A percentile compares a stretch with the other conserved stretches of the same genome.
Conservation (phyloP, 2,329 filamentous ascomycete genomes). For the Paecilomyces formosus region DNA sequence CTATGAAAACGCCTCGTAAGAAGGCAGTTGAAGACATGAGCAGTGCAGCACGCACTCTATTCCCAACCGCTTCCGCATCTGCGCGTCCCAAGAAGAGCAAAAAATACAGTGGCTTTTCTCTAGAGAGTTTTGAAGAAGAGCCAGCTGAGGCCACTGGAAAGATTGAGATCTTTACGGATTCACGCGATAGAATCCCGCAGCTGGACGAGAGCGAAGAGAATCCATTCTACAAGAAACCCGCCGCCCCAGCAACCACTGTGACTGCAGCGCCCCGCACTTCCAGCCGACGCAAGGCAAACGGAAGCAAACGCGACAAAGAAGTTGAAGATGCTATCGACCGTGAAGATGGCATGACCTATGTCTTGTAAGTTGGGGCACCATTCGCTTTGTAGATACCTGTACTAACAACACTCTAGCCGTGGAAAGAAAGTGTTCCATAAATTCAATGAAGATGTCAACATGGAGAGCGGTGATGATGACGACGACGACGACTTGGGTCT, state of each 20-base stretch:
- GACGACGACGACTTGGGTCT: slow-evolving; percentile 35
- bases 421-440: slow-evolving; percentile 55
- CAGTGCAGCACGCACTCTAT: slow-evolving; percentile 45
- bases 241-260: slow-evolving; percentile 17
- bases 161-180: slow-evolving; percentile 57
- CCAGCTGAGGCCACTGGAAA: slow-evolving; percentile 24
- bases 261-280: slow-evolving; percentile 19
- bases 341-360: slow-evolving; percentile 53
- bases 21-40: slow-evolving; percentile 39
- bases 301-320: slow-evolving; percentile 24
- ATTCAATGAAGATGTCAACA: slow-evolving; percentile 40
- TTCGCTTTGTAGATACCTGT: slow-evolving; percentile 2
- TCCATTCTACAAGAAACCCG: slow-evolving; percentile 44
- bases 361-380: slow-evolving; percentile 47
- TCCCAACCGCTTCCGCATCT: slow-evolving; percentile 41
- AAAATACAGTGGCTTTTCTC: slow-evolving; percentile 38
- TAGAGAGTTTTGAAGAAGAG: slow-evolving; percentile 36
- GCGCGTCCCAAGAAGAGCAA: slow-evolving; percentile 40
- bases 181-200: slow-evolving; percentile 53
- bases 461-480: slow-evolving; percentile 31
- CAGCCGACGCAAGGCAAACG: slow-evolving; percentile 31
- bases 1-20: slow-evolving; percentile 55
- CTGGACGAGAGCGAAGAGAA: slow-evolving; percentile 46
- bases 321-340: slow-evolving; percentile 46
- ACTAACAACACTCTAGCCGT: slow-evolving; percentile 41